A percentile compares a stretch with the other conserved stretches of the same genome.
phyloP scores from a whole-genome alignment of 352 stramenopile genomes.

The Phytopythium vexans region DNA sequence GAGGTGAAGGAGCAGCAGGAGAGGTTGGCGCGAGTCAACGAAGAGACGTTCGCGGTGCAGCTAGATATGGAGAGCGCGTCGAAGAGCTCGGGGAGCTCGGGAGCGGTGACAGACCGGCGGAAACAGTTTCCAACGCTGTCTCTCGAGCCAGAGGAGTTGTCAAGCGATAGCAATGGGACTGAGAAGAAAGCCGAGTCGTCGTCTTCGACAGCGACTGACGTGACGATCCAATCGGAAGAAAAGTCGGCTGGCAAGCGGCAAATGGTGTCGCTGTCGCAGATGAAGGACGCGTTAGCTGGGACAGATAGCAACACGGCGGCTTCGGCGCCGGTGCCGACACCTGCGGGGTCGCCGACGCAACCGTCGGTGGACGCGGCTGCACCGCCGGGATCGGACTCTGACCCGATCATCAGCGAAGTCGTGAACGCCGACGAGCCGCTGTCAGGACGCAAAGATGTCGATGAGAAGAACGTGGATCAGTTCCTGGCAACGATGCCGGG shows the following conservation, averaged over 20 bases:
- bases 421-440: constrained; percentile 44
- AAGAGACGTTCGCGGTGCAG: constrained; percentile 61
- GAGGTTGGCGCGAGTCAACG: constrained; percentile 43
- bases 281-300: constrained; percentile 7
- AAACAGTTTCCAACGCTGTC: constrained; percentile 58
- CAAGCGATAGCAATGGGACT: constrained; percentile 18
- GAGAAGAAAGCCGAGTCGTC: constrained; percentile 6
- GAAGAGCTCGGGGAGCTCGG: constrained; percentile 26
- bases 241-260: constrained; percentile 35
- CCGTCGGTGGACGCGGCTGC: constrained; percentile 1
- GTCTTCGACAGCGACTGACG: constrained; percentile 6
- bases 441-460: constrained; percentile 43
- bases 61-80: constrained; percentile 79
- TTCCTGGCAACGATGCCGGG: constrained; percentile 85
- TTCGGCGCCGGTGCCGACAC: not conserved
- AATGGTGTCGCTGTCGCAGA: constrained; percentile 4
- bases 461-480: constrained; percentile 52
- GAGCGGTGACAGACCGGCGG: constrained; percentile 33
- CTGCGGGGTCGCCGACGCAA: constrained; percentile 11
- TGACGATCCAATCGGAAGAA: constrained; percentile 33
- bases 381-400: constrained; percentile 6
- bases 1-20: constrained; percentile 50
- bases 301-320: constrained; percentile 14
- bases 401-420: constrained; percentile 18
- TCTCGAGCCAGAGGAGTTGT: constrained; percentile 48